A percentile compares a stretch with the other conserved stretches of the same genome.
Conservation (phyloP, 2,329 filamentous ascomycete species). For the Venturia oleaginea region DNA sequence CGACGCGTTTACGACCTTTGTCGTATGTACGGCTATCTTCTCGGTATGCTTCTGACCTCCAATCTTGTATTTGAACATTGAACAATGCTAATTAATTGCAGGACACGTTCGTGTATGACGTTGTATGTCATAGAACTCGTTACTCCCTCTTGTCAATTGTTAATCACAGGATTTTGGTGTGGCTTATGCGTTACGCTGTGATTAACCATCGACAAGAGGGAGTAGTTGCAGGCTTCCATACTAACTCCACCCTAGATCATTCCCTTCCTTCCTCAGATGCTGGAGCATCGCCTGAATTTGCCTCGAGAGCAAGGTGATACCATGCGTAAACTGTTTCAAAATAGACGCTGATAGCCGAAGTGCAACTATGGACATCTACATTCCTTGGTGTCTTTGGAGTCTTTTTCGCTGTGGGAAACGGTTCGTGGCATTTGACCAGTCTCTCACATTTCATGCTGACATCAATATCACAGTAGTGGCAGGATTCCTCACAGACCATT, state of each 20-base stretch:
- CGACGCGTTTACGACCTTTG: background rate
- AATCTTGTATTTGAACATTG: background rate
- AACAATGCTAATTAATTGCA: background rate
- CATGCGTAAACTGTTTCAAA: background rate
- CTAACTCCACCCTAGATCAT: background rate
- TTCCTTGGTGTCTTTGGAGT: background rate
- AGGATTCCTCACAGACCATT: slow-evolving; percentile 2
- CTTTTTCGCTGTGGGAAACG: background rate
- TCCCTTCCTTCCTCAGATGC: background rate
- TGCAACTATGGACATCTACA: background rate
- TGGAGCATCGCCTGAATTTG: background rate
- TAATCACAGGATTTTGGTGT: no score
- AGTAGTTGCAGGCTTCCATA: background rate
- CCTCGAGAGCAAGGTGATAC: background rate
- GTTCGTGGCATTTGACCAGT: background rate
- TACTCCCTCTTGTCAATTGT: no score
- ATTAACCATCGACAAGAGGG: no score
- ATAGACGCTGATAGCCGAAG: background rate
- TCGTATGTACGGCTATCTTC: background rate
- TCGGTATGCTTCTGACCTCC: background rate
- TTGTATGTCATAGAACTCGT: background rate
- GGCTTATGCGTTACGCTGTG: no score
- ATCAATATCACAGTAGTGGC: background rate
- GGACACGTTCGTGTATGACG: background rate
- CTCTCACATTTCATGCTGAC: background rate